Base-by-base conservation (phyloP, 257 asterid species). In the Scutellaria galericulata region DNA sequence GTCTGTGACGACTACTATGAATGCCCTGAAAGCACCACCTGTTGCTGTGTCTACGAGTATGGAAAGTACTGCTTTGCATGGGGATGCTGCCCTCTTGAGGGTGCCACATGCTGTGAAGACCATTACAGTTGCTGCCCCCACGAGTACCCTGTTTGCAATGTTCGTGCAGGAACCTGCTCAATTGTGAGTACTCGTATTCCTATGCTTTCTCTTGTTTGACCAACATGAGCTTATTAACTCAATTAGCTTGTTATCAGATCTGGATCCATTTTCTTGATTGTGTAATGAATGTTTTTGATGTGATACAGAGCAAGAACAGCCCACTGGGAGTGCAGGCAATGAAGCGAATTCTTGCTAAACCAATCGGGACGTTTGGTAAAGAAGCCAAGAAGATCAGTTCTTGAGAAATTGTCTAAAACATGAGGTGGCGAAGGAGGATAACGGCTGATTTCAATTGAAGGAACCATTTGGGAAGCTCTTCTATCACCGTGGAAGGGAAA, bases 31-130 rank as follows among this genome's bases (percentile, higher is more conserved):
- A 64, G 82, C 67, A 74, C 76, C 73, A 87, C 93, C 31, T 87
- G 93, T 81, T 87, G 93, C 75, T 87, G 93, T 61, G 66, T 87
- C 71, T 78, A 78, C 11, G 70, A 78, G 20, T 85, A 60, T 37
- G 47, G 55, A 2, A 60, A 13, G 31, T 72, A 54, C 75, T 87
- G 93, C 90, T 72, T 81, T 1, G 78, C 83, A 0, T 87, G 93
- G 93, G 93, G 93, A 4, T 87, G 93, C 75, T 87, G 93, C 84
- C 89, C 90, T 0, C 86, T 85, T 0, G 88, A 85, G 54, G 87
- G 87, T 0, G 93, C 90, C 55, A 76, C 81, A 0, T 85, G 93
- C 86, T 87, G 92, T n/a, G 89, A 83, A 4, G 92, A 87, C 41
- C 90, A 87, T 58, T 77, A 75, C 79, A 87, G 90, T 60, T 87